These are phyloP conservation scores for Neospora caninum DNA, from an alignment of 169 alveolate genomes.

Conservation along the genomic window DNA sequence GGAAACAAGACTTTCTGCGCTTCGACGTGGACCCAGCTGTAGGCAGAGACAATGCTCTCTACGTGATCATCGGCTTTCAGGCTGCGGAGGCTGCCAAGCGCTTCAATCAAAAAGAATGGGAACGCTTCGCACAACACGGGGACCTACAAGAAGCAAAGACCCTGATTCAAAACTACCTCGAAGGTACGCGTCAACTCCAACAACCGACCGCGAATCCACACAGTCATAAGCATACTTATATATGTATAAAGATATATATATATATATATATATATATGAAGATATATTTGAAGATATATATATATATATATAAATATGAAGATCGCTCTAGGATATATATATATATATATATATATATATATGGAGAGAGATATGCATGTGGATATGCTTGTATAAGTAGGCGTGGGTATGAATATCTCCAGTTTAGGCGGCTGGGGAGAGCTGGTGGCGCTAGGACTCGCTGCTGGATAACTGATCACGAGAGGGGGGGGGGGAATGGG, in stretches of 20 bases:
- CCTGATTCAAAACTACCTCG: not conserved
- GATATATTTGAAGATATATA: not conserved
- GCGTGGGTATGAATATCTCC: no score
- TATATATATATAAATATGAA: no score
- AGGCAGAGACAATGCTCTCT: constrained; percentile 52
- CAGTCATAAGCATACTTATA: not conserved
- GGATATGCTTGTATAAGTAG: no score
- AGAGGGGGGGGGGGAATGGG: no score
- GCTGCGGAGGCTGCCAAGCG: constrained; percentile 2
- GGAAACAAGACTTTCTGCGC: constrained; percentile 43
- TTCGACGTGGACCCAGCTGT: constrained; percentile 63
- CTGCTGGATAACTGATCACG: no score
- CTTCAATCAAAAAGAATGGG: not conserved
- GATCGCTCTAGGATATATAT: no score
- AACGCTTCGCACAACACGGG: not conserved
- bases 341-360: no score
- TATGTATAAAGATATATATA: not conserved
- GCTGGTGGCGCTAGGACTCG: no score
- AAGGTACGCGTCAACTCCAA: not conserved
- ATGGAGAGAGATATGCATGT: no score
- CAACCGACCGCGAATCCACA: not conserved
- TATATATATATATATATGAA: not conserved
- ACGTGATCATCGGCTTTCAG: constrained; percentile 45
- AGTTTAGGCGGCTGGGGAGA: no score
- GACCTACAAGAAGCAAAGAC: not conserved